Percentiles rank a stretch among this genome's conserved stretches.
These are phyloP conservation scores for Coriolopsis trogii DNA, from an alignment of 1,284 basidiomycete genomes.

Conservation along the genomic window DNA sequence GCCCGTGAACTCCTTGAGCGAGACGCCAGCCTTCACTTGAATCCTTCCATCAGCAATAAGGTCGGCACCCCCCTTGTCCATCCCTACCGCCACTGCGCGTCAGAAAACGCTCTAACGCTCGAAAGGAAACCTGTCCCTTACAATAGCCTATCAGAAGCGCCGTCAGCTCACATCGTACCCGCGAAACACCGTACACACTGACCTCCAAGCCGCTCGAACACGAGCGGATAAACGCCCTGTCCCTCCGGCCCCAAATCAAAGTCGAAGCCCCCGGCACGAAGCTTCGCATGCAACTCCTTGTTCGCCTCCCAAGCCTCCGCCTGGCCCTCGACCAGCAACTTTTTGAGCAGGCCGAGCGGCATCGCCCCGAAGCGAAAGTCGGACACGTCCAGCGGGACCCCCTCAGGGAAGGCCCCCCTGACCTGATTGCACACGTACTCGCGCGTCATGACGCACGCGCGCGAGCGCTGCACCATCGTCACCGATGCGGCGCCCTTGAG, in stretches of 20 bases:
- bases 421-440: slow-evolving; percentile 28
- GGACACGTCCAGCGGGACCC: slow-evolving; percentile 42
- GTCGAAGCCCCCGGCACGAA: slow-evolving; percentile 60
- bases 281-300: slow-evolving; percentile 53
- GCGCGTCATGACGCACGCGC: slow-evolving; percentile 31
- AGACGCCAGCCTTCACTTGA: slow-evolving; percentile 43
- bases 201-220: slow-evolving; percentile 29
- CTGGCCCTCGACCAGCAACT: slow-evolving; percentile 28
- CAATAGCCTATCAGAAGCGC: slow-evolving; percentile 4
- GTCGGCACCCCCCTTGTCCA: slow-evolving; percentile 35
- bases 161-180: neutral
- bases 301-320: slow-evolving; percentile 32
- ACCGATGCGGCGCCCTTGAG: slow-evolving; percentile 39
- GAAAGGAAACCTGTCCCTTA: neutral
- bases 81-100: slow-evolving; percentile 12
- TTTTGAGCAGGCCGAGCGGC: slow-evolving; percentile 42
- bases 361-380: slow-evolving; percentile 48
- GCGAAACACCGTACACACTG: neutral
- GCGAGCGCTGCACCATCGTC: slow-evolving; percentile 37
- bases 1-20: slow-evolving; percentile 39
- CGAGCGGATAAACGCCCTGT: slow-evolving; percentile 49
- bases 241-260: slow-evolving; percentile 57
- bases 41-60: slow-evolving; percentile 45
- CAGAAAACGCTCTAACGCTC: neutral
- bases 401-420: slow-evolving; percentile 40